Base-by-base conservation (phyloP, 805 yeast species). In the Kodamaea jinghongensis region DNA sequence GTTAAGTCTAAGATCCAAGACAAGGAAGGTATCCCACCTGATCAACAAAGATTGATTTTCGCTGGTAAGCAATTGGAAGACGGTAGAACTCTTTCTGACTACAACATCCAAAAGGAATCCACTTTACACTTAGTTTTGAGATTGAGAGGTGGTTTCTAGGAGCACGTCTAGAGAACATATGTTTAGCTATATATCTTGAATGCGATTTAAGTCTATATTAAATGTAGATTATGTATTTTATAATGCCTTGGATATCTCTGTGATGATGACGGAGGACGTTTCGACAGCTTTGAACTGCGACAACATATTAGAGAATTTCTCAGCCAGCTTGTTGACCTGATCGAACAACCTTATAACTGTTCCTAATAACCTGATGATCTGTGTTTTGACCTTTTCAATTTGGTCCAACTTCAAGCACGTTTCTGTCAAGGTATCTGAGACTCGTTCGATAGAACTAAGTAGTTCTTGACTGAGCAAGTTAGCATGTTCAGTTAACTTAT, bases 31-130 rank as follows among this genome's bases (percentile, higher is more conserved):
- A 91, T 91, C 60, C 98, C 98, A 72, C 97, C 98, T 65, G 97
- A 91, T 76, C 98, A 91, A 75, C 98, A 91, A 79, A 88, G 99
- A 80, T 85, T 93, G 67, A 91, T 91, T 81, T 91, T 93, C 68
- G 98, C 98, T 67, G 99, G 99, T 80, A 91, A 91, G 83, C 99
- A 91, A 79, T 86, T 91, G 67, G 97, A 90, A 80, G 97, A 91
- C 65, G 97, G 97, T 69, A 88, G 98, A 82, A 93, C 98, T 57
- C 79, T 91, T 61, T 86, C 96, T 57, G 98, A 91, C 81, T 93
- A 93, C 95, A 91, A 91, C 88, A 93, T 91, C 77, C 98, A 91
- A 78, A 91, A 91, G 86, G 99, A 91, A 81, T 91, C 99, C 51
- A 91, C 99, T 52, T 75, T 91, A 42, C 96, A 91, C 73, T 82